phyloP scores from a whole-genome alignment of 805 yeast genomes.

The Teunomyces atbi region DNA sequence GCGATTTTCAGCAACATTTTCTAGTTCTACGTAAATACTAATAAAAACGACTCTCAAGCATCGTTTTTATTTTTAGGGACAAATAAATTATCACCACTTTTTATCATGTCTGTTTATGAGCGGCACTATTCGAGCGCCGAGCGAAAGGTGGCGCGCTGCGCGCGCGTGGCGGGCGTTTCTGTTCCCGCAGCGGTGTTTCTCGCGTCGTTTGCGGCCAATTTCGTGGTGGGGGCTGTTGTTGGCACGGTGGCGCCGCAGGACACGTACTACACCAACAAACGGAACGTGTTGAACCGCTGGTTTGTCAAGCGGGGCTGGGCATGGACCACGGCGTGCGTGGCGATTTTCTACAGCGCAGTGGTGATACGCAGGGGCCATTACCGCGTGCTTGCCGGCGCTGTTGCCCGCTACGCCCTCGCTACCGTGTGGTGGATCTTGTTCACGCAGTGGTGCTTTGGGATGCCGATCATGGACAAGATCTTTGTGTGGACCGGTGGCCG shows the following conservation, averaged over 20 bases:
- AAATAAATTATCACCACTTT: background rate
- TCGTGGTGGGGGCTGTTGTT: slow-evolving; percentile 52
- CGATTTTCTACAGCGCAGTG: slow-evolving; percentile 24
- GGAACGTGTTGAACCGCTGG: slow-evolving; percentile 63
- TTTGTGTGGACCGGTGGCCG: slow-evolving; percentile 81
- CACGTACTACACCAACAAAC: slow-evolving; percentile 58
- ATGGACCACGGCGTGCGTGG: slow-evolving; percentile 60
- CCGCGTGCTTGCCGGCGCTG: slow-evolving; percentile 13
- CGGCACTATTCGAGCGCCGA: slow-evolving; percentile 6
- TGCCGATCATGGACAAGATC: slow-evolving; percentile 85
- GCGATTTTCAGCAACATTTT: no score
- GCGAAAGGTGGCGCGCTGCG: background rate
- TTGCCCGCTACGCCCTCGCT: slow-evolving; percentile 48
- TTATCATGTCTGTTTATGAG: slow-evolving; percentile 7
- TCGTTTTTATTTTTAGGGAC: background rate
- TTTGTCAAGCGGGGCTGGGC: slow-evolving; percentile 93
- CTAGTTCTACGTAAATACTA: no score
- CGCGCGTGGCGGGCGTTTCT: slow-evolving; percentile 11
- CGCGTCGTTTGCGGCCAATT: slow-evolving; percentile 37
- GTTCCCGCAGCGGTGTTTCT: slow-evolving; percentile 27
- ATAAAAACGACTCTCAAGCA: no score
- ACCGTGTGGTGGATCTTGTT: slow-evolving; percentile 83
- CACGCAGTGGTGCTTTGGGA: slow-evolving; percentile 84
- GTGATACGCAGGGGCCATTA: background rate
- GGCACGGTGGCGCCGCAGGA: slow-evolving; percentile 44